A percentile compares a stretch with the other conserved stretches of the same genome.
These are phyloP conservation scores for Chrysoporthe austroafricana DNA, from an alignment of 2,329 filamentous ascomycete species.

Conservation along the genomic window DNA sequence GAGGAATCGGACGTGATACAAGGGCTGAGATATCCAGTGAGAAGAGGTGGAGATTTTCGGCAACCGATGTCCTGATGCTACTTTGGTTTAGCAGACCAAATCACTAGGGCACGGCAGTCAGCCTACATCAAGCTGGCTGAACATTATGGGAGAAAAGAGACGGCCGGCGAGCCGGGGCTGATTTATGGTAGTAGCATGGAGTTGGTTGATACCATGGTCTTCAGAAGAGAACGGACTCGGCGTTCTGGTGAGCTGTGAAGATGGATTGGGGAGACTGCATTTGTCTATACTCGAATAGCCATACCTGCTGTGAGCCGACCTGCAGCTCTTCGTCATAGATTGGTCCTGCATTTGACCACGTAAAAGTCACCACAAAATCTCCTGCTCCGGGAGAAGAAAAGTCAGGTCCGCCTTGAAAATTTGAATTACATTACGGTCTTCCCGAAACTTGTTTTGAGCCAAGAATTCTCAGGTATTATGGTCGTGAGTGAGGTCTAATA, in stretches of 20 bases:
- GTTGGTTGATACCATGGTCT: neutral
- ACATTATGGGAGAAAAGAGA: conserved; percentile 28
- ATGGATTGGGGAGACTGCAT: neutral
- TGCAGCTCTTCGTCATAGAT: no score
- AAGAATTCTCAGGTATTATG: neutral
- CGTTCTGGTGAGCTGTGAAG: neutral
- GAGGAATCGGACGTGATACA: conserved; percentile 32
- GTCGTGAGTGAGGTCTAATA: neutral
- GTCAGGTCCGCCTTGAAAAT: neutral
- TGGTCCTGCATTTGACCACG: no score
- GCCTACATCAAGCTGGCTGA: neutral
- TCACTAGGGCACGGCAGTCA: no score
- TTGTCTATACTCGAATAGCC: neutral
- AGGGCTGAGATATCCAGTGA: conserved; percentile 24
- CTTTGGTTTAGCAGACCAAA: no score
- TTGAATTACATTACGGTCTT: neutral
- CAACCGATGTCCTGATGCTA: neutral
- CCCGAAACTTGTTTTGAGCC: neutral
- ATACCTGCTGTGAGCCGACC: no score
- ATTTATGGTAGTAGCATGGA: neutral
- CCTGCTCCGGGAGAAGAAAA: no score
- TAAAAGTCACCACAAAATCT: no score
- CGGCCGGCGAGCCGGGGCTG: neutral
- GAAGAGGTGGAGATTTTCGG: neutral
- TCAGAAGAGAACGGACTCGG: neutral